Evolutionary conservation across 2,329 filamentous ascomycete species (phyloP).

Genomic region (Metarhizium sp.): DNA sequence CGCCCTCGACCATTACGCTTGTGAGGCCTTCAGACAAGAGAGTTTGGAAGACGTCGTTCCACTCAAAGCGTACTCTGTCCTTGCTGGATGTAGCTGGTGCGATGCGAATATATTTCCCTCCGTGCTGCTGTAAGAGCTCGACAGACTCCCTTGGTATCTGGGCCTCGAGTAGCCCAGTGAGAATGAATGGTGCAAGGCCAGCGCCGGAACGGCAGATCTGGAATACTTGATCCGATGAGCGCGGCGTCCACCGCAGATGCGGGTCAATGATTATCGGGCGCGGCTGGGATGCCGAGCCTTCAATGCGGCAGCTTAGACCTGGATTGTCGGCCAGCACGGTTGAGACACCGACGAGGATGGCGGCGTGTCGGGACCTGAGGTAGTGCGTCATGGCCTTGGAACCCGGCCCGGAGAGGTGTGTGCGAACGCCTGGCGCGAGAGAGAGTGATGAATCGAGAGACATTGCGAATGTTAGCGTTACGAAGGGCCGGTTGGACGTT

Average conservation of each 20-base stretch:
- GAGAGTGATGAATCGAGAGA: slow-evolving; percentile 79
- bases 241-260: slow-evolving; percentile 59
- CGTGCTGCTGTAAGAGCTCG: slow-evolving; percentile 34
- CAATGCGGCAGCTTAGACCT: slow-evolving; percentile 71
- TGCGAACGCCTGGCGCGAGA: slow-evolving; percentile 69
- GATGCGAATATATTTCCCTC: slow-evolving; percentile 43
- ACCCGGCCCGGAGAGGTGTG: slow-evolving; percentile 68
- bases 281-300: slow-evolving; percentile 57
- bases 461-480: slow-evolving; percentile 83
- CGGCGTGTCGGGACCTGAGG: slow-evolving; percentile 71
- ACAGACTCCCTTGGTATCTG: slow-evolving; percentile 34
- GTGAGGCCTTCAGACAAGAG: slow-evolving; percentile 51
- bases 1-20: slow-evolving; percentile 90
- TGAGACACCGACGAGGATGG: slow-evolving; percentile 75
- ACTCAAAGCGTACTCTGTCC: slow-evolving; percentile 42
- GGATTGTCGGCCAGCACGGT: slow-evolving; percentile 83
- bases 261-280: slow-evolving; percentile 79
- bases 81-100: slow-evolving; percentile 21
- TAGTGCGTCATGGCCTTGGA: slow-evolving; percentile 93
- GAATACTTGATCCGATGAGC: slow-evolving; percentile 53
- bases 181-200: slow-evolving; percentile 65
- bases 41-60: slow-evolving; percentile 52
- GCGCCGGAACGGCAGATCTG: slow-evolving; percentile 51
- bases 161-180: slow-evolving; percentile 40
- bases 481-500: slow-evolving; percentile 30